Conservation (phyloP, 441 rosid species). For the Erodium trifolium region DNA sequence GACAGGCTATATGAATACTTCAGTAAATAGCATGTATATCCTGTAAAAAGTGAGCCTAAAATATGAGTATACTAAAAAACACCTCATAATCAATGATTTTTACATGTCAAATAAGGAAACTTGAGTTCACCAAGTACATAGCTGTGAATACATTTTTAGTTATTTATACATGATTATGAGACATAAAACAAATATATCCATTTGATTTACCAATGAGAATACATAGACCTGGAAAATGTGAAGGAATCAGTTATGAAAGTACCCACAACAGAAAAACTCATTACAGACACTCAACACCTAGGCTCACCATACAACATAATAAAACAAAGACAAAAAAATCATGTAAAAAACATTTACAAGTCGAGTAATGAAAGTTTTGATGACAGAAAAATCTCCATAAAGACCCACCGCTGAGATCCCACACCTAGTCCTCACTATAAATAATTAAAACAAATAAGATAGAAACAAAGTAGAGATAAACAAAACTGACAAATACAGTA, state of each 20-base stretch:
- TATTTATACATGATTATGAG: neutral
- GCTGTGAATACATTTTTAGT: neutral
- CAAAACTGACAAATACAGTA: too few relatives aligned
- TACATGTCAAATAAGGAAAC: neutral
- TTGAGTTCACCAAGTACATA: neutral
- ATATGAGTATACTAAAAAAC: neutral
- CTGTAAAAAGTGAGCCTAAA: neutral
- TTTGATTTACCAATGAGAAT: neutral
- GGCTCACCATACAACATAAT: neutral
- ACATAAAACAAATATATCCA: neutral
- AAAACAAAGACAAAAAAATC: neutral
- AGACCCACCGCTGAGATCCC: too few relatives aligned
- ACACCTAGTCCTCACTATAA: too few relatives aligned
- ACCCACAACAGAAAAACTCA: neutral
- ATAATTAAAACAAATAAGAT: too few relatives aligned
- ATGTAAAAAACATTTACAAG: neutral
- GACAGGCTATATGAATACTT: too few relatives aligned
- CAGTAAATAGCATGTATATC: neutral
- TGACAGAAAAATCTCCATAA: too few relatives aligned
- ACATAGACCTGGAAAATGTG: constrained; percentile 7
- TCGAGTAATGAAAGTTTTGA: too few relatives aligned
- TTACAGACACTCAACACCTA: neutral
- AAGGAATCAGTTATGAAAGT: neutral
- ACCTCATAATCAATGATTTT: neutral
- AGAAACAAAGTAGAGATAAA: too few relatives aligned